Evolutionary conservation across 2,329 filamentous ascomycete genomes (phyloP), one percentile per base, ranked within the genome.

Genomic region (Neonectria coccinea): DNA sequence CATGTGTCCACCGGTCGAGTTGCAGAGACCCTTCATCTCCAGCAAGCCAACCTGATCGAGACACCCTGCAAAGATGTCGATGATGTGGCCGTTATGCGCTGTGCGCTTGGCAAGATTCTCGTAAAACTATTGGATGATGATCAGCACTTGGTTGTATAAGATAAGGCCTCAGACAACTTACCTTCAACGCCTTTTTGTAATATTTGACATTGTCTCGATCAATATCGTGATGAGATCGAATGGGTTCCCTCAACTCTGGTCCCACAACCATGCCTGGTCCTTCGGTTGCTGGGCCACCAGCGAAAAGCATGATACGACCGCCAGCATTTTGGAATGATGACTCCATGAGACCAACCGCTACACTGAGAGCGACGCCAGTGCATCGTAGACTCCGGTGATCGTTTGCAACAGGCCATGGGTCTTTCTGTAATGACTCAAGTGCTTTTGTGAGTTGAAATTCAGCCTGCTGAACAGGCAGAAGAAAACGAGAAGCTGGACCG

Each of bases 141-240:
- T 83, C 63, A 81, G 77, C 45, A 16, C 14, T 4, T n/a, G 14
- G 27, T 10, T 20, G 20, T 18, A 39, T 22, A 18, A n/a, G 11
- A 18, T 33, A 10, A 3, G 4, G 7, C 12, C 7, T 6, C 12
- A 33, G 20, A 14, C 45, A 39, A 16, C 84, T 63, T 79, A 93
- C 92, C 89, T 98, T 99, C 55, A 97, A 82, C 22, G 96, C 96
- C 83, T 99, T 99, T 86, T 99, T 99, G 83, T 97, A 98, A 82
- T 98, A 97, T 81, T 99, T 99, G 83, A 97, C 97, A 78, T 97
- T 97, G 80, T 99, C 96, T 62, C 94, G 90, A 78, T 99, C 96
- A 79, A 99, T 99, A 75, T 99, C 96, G 80, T 99, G 96, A 81
- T 99, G 96, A 45, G 95, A 98, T 76, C 96, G 91, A 70, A 99